Evolutionary conservation across 2,329 filamentous ascomycete species (phyloP), one percentile per base, ranked within the genome.

Genomic region (Lithohypha guttulata): DNA sequence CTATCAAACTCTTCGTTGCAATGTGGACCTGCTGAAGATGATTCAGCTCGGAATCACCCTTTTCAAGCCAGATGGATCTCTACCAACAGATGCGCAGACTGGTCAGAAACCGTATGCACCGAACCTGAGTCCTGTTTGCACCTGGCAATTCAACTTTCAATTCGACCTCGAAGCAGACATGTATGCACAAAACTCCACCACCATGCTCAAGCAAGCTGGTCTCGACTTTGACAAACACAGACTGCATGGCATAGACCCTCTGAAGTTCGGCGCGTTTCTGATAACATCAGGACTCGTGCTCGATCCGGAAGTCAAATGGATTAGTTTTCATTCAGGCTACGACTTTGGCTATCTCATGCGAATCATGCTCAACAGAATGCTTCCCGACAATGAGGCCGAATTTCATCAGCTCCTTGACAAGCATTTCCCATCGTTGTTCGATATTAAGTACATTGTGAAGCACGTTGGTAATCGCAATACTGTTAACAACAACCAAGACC

Each of bases 321-420:
- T 98, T 48, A 93, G 85, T 3, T 96, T 96, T 64, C 91, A 98
- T 60, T 91, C 85, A 19, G 91, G 89, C 44, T 98, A 98, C 62
- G 91, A 98, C 65, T 96, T 98, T 62, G 91, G 87, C 34, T 96
- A 96, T 56, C 70, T 98, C 32, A 87, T 93, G 55, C 98, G 98
- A 64, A 78, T 95, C 42, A 79, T 98, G 59, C 80, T 84, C 42
- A 46, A 46, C 39, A 74, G 79, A 49, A 77, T 81, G 30, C 70
- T 98, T 6, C 91, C 91, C 1, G 83, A 86, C 51, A 85, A 93
- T 51, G 91, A 96, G 58, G 73, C 79, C 34, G 80, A 91, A 47
- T 98, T 96, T 59, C 83, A 93, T 57, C 75, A 80, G 53, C 75
- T 89, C 33, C 84, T 96, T 62, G 84, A 84, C 56, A 80, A 84